Evolutionary conservation across 202 grass and related monocot species (phyloP).

Genomic region (Cymbopogon flexuosus): DNA sequence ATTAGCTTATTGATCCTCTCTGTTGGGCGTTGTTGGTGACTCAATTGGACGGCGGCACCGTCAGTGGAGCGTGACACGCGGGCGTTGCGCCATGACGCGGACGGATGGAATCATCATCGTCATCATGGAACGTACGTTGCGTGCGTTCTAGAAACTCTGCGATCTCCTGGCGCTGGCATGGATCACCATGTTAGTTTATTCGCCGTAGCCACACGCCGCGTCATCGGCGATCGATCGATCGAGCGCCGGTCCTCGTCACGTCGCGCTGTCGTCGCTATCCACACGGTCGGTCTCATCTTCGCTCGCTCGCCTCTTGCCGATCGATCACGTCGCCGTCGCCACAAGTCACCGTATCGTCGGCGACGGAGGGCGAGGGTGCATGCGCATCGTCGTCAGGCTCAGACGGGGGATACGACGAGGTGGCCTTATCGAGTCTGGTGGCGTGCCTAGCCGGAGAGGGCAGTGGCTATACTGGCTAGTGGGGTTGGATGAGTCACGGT

Average conservation of each 20-base stretch:
- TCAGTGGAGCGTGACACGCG: not conserved
- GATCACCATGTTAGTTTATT: not conserved
- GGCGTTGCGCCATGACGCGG: not conserved
- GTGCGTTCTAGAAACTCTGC: not conserved
- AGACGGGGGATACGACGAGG: not conserved
- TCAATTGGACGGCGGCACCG: not conserved
- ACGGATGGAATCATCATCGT: not conserved
- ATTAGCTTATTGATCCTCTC: not conserved
- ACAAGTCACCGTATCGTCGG: not conserved
- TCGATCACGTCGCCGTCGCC: not conserved
- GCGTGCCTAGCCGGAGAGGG: not conserved
- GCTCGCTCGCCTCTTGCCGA: not conserved
- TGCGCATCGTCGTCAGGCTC: not conserved
- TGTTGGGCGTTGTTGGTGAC: not conserved
- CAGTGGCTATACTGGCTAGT: not conserved
- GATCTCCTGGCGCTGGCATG: not conserved
- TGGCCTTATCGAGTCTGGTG: not conserved
- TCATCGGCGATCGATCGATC: not conserved
- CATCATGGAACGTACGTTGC: not conserved
- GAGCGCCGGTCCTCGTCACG: not conserved
- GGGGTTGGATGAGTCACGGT: not conserved
- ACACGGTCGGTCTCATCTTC: not conserved
- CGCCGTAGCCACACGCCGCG: not conserved
- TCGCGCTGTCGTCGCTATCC: slow-evolving; percentile 33
- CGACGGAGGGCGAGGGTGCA: not conserved